Conservation (phyloP, 306 rosid species). For the Corylus heterophylla region DNA sequence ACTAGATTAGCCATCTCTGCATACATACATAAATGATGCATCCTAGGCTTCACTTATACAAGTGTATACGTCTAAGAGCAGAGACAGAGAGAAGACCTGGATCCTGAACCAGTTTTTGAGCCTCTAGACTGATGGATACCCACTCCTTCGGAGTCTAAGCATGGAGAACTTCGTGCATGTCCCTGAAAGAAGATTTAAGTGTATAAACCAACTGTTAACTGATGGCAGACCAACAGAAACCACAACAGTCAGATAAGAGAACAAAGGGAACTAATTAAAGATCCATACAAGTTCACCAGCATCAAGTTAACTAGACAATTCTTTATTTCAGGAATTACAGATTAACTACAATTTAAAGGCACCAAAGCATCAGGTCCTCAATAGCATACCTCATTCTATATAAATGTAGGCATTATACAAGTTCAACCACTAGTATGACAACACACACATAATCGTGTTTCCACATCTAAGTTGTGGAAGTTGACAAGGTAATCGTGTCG, state of each 20-base stretch:
- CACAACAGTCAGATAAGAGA: background rate
- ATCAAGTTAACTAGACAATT: background rate
- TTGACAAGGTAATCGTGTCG: background rate
- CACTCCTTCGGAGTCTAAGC: constrained; percentile 48
- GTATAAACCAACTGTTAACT: constrained; percentile 8
- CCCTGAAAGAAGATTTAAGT: constrained; percentile 49
- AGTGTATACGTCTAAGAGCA: constrained; percentile 8
- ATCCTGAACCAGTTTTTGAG: constrained; percentile 43
- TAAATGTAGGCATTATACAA: background rate
- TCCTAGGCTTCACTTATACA: background rate
- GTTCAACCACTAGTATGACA: background rate
- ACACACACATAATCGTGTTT: background rate
- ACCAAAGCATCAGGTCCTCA: background rate
- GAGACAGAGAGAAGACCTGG: constrained; percentile 47
- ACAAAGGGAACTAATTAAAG: background rate
- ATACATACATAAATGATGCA: background rate
- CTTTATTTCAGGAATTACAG: background rate
- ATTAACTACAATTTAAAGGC: background rate
- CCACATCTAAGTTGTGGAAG: background rate
- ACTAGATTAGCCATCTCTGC: background rate
- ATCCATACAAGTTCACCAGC: background rate
- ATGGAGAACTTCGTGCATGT: constrained; percentile 39
- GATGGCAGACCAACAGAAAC: constrained; percentile 2
- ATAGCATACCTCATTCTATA: background rate
- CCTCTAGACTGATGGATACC: constrained; percentile 45